Evolutionary conservation across 371 early-diverging fungal genomes (phyloP), one percentile per base, ranked within the genome.

Genomic region (Coemansia sp.): DNA sequence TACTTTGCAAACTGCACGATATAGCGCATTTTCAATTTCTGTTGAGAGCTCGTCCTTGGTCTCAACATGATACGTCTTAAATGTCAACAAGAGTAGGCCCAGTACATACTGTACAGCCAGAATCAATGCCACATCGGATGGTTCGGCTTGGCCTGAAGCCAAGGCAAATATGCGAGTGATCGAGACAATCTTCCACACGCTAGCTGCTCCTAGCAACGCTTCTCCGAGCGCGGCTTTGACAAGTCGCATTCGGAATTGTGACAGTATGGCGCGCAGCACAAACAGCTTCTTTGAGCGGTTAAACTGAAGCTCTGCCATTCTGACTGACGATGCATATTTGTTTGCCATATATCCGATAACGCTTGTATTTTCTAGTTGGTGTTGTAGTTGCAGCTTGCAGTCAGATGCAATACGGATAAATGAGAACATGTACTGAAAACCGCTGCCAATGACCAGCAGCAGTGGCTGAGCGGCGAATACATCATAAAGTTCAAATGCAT

Each of bases 181-280:
- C 5, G 62, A 50, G 18, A 68, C 27, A 10, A 18, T n/a, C 13
- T 27, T 42, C 68, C 68, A 63, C 16, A 34, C 47, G 3, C 57
- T 31, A 6, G 22, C 26, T 8, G 40, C 13, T 0, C 63, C 61
- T 3, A 67, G 47, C 18, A 61, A 37, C 11, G 40, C 31, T 18
- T 62, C 68, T 2, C 62, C 48, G 6, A 62, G 42, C 4, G 42
- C 26, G n/a, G 57, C 29, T 34, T n/a, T n/a, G 22, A 37, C 34
- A 11, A 67, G 29, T 7, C 37, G 29, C 0, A 18, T 24, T 62
- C 68, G 57, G 27, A 21, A 40, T 2, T 22, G 37, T 26, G 39
- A 1, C 7, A 67, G 5, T 4, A 67, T 48, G n/a, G 56, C 56
- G 1, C 27, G 52, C 27, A 67, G 37, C 24, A 67, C 57, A 55